Evolutionary conservation across 805 yeast species (phyloP), one percentile per base, ranked within the genome.

Genomic region (Pichia insulana): DNA sequence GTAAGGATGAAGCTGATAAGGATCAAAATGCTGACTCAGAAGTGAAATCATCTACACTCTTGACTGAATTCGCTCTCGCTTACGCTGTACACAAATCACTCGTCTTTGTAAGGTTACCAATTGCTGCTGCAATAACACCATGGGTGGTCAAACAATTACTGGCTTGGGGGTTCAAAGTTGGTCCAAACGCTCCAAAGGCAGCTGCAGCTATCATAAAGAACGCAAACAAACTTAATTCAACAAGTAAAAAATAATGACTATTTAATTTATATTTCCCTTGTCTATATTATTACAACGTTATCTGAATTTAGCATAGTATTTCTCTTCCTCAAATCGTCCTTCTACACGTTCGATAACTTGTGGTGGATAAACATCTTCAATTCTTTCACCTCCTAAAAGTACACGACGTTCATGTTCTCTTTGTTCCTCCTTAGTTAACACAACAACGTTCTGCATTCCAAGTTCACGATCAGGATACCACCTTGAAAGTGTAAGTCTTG

Each of bases 91-190:
- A 92, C 67, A 92, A 92, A 65, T 76, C 89, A 4, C 70, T 92
- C 48, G 74, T 90, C 19, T 76, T 90, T 46, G 73, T 92, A 34
- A 73, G 98, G 48, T 66, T 92, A 5, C 98, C 98, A 12, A 61
- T 87, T 26, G 83, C 97, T 0, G 96, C 96, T 0, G 95, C 95
- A 2, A 73, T 89, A 11, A 88, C 97, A 0, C 98, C 98, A 6
- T 57, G 76, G 1, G 71, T 87, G 2, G 95, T 87, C 5, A 67
- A 62, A 40, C 57, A 66, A 37, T 70, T 90, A 48, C 74, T 83
- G 44, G 64, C 71, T 18, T 78, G 86, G 83, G 96, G 96, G 2
- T 87, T 85, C 66, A 77, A 79, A 44, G 76, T 85, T 45, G 90
- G 85, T 9, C 67, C 69, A 26, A 55, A 76, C 37, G 34, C 71